Base-by-base conservation (phyloP, 2,329 filamentous ascomycete species). In the Colletotrichum tabaci region DNA sequence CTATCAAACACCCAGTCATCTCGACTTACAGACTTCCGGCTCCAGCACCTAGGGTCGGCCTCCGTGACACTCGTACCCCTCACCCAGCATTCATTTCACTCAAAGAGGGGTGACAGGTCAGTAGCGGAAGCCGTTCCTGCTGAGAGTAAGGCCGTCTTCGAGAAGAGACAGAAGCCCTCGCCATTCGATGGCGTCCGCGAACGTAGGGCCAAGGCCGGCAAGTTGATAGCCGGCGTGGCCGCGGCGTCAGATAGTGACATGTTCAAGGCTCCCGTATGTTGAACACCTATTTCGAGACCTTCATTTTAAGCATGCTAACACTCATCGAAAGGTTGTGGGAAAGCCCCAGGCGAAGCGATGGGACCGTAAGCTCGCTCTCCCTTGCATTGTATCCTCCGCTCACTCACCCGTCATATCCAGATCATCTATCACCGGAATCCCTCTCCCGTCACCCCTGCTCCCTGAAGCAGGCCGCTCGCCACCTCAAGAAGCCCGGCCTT, bases 281-380 rank as follows among this genome's bases (percentile, higher is more conserved):
- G 50, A n/a, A 26, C 16, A 10, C 23, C 5, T 7, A 35, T 13
- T 63, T 71, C 61, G 50, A 58, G 46, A 58, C 55, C 35, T 16
- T 16, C 6, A 12, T 13, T 58, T 23, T 44, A 61, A 40, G 61
- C 67, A 42, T 74, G 73, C 55, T 74, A 12, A 67, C 16, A 15
- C 69, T 74, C 73, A 74, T 67, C 71, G 58, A 64, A 64, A 82
- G 83, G 71, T 75, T 52, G 58, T 74, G 26, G 82, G 87, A 23
- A 95, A 96, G 79, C 93, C 93, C 4, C 92, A 91, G 78, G 93
- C 96, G 3, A 94, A 92, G 81, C 86, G 91, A 80, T 98, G 94
- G 92, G 93, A 97, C 79, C 89, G 94, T 97, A 84, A 85, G 93
- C 90, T n/a, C 13, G 10, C 35, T n/a, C 52, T 15, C 12, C 12